Evolutionary conservation across 495 filamentous ascomycete genomes (phyloP).

Genomic region (Aspergillus homomorphus): DNA sequence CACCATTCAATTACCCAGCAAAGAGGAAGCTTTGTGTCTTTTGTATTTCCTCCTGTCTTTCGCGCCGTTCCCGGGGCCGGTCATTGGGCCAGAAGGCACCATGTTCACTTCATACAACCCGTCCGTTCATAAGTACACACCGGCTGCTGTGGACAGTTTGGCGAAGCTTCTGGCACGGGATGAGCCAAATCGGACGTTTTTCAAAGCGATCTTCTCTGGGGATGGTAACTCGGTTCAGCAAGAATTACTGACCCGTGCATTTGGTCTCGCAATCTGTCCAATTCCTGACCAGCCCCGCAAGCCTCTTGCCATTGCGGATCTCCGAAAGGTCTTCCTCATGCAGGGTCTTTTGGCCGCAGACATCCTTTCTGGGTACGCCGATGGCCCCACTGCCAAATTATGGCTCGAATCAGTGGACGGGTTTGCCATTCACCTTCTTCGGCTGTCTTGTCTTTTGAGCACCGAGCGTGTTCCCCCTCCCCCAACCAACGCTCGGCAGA

Average conservation of each 20-base stretch:
- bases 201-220: conserved; percentile 72
- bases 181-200: conserved; percentile 84
- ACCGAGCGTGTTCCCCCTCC: conserved; percentile 48
- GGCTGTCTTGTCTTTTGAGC: conserved; percentile 67
- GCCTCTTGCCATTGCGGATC: conserved; percentile 64
- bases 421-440: conserved; percentile 74
- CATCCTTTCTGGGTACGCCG: conserved; percentile 72
- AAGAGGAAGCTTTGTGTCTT: conserved; percentile 83
- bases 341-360: conserved; percentile 91
- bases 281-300: conserved; percentile 63
- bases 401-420: conserved; percentile 88
- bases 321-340: conserved; percentile 80
- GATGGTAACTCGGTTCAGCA: conserved; percentile 62
- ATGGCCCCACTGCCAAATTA: conserved; percentile 64
- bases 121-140: conserved; percentile 78
- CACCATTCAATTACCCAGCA: conserved; percentile 74
- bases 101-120: conserved; percentile 82
- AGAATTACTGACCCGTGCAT: conserved; percentile 83
- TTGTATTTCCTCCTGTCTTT: conserved; percentile 90
- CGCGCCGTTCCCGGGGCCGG: conserved; percentile 66
- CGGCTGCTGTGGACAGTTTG: conserved; percentile 81
- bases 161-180: conserved; percentile 92
- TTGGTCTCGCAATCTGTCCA: conserved; percentile 81
- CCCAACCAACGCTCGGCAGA: conserved; percentile 30
- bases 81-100: conserved; percentile 49